These are phyloP conservation scores for Trichophyton benhamiae DNA, from an alignment of 2,329 filamentous ascomycete genomes.

Conservation along the genomic window DNA sequence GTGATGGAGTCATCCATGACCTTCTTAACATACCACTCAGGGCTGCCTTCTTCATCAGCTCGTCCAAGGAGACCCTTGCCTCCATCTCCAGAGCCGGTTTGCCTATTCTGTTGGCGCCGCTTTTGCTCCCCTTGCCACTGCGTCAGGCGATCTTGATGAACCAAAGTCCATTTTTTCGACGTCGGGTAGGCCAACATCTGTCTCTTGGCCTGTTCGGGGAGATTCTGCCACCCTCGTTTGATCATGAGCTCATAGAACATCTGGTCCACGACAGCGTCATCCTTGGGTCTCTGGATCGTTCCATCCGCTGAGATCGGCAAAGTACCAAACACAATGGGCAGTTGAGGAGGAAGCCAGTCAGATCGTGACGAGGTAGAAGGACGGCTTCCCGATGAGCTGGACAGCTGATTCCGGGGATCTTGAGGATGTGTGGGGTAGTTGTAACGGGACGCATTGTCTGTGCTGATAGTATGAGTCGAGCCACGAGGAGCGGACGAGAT, in stretches of 20 bases:
- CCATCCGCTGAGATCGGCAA: conserved; percentile 22
- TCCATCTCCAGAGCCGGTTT: conserved; percentile 53
- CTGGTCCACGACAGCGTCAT: conserved; percentile 69
- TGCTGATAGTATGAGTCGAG: conserved; percentile 43
- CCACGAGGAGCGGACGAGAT: conserved; percentile 47
- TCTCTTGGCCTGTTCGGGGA: conserved; percentile 83
- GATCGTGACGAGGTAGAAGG: conserved; percentile 34
- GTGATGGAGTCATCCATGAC: conserved; percentile 94
- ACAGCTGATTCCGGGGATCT: conserved; percentile 22
- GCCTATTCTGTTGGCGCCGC: conserved; percentile 60
- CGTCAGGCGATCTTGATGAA: conserved; percentile 86
- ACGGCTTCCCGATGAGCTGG: conserved; percentile 25
- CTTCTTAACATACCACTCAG: conserved; percentile 95
- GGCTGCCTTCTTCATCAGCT: conserved; percentile 87
- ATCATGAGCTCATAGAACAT: conserved; percentile 93
- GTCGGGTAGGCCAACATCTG: conserved; percentile 96
- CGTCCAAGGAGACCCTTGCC: conserved; percentile 57
- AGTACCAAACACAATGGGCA: conserved; percentile 35
- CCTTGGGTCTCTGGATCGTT: conserved; percentile 23
- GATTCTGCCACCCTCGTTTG: conserved; percentile 91
- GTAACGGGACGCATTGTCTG: conserved; percentile 39
- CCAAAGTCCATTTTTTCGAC: conserved; percentile 92
- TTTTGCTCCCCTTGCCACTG: conserved; percentile 94
- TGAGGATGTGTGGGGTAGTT: conserved; percentile 27
- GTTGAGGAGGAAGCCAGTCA: conserved; percentile 30